These are phyloP conservation scores for Rhodocollybia butyracea DNA, from an alignment of 768 basidiomycete genomes.

Conservation along the genomic window DNA sequence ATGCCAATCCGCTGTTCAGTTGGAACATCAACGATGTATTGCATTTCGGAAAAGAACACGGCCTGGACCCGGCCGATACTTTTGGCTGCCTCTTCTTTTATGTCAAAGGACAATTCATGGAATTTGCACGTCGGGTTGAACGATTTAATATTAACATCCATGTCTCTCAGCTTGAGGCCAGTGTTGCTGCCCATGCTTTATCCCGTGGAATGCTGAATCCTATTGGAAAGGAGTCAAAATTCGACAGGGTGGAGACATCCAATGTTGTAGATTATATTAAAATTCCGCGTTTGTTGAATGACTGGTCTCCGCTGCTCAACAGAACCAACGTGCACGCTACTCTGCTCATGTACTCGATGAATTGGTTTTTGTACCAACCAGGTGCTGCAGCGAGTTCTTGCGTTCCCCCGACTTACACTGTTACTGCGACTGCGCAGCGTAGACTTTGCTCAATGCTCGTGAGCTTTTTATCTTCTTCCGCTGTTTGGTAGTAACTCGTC, in stretches of 20 bases:
- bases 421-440: no score
- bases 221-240: conserved; percentile 23
- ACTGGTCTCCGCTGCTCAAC: conserved; percentile 36
- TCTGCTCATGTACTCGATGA: conserved; percentile 45
- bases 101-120: conserved; percentile 34
- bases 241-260: conserved; percentile 48
- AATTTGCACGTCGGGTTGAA: conserved; percentile 32
- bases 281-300: conserved; percentile 24
- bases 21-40: conserved; percentile 31
- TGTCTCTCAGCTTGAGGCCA: conserved; percentile 29
- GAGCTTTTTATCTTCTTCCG: neutral
- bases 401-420: neutral
- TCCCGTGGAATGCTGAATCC: conserved; percentile 13
- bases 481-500: neutral
- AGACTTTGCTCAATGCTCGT: neutral
- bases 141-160: conserved; percentile 30
- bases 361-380: conserved; percentile 34
- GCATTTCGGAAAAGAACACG: conserved; percentile 30
- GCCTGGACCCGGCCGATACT: conserved; percentile 38
- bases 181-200: conserved; percentile 25
- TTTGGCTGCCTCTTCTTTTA: conserved; percentile 51
- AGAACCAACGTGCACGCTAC: conserved; percentile 24
- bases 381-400: no score
- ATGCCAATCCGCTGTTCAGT: neutral
- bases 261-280: conserved; percentile 48